Evolutionary conservation across 208 protist genomes (phyloP).

Genomic region (Porcisia deanei): DNA sequence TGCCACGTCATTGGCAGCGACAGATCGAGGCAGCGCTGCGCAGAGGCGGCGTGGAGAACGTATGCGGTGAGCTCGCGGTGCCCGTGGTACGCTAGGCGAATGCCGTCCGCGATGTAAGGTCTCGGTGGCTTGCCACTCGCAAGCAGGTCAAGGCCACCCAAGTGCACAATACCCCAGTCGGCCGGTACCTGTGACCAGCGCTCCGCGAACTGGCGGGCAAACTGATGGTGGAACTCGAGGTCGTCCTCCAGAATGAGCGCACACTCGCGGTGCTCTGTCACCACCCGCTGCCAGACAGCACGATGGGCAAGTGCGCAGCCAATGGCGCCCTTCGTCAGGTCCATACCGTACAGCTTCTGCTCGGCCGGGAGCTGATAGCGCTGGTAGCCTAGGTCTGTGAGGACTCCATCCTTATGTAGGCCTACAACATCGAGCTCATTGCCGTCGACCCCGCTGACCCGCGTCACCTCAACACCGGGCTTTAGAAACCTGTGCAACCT

Average conservation of each 20-base stretch:
- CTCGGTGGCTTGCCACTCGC: conserved; percentile 75
- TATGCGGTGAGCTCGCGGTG: conserved; percentile 92
- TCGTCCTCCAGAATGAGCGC: conserved; percentile 91
- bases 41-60: conserved; percentile 69
- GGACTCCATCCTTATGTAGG: conserved; percentile 44
- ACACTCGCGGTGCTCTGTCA: conserved; percentile 30
- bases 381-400: conserved; percentile 76
- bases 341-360: conserved; percentile 92
- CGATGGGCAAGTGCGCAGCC: conserved; percentile 88
- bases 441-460: conserved; percentile 82
- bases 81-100: conserved; percentile 81
- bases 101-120: conserved; percentile 78
- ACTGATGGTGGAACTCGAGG: conserved; percentile 84
- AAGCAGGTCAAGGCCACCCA: conserved; percentile 89
- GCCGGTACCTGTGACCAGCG: conserved; percentile 68
- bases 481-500: conserved; percentile 57
- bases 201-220: conserved; percentile 50
- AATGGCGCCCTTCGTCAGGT: conserved; percentile 87
- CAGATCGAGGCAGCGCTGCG: conserved; percentile 77
- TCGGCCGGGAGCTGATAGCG: conserved; percentile 72
- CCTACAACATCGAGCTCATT: conserved; percentile 49
- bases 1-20: conserved; percentile 91
- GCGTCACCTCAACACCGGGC: conserved; percentile 46
- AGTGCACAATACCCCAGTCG: conserved; percentile 90
- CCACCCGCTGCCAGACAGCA: conserved; percentile 76